These are phyloP conservation scores for Paramecium sonneborni DNA, from an alignment of 73 alveolate species.

Conservation along the genomic window DNA sequence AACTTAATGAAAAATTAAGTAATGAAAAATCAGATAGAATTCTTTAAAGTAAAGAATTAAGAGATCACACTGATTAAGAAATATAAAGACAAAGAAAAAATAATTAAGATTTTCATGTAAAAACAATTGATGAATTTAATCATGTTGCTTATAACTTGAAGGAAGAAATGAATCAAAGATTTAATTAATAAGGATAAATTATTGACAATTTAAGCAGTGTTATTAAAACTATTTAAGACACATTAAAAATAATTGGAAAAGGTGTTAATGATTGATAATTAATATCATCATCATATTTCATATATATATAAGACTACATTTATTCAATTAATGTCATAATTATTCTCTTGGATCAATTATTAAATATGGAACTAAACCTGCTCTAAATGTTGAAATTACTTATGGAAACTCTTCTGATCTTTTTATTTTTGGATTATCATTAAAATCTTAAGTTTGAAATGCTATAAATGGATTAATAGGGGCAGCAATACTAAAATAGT, in stretches of 20 bases:
- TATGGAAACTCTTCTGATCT: conserved; percentile 25
- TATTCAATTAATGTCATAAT: not conserved
- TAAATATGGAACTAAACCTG: conserved; percentile 9
- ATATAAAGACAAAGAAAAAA: conserved; percentile 79
- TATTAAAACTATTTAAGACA: conserved; percentile 96
- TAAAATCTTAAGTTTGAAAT: not conserved
- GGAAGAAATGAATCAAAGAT: conserved; percentile 90
- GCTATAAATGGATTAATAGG: not conserved
- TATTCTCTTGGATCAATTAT: conserved; percentile 2
- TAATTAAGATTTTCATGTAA: conserved; percentile 85
- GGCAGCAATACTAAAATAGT: conserved; percentile 17
- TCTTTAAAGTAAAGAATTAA: conserved; percentile 72
- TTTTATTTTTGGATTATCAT: conserved; percentile 5
- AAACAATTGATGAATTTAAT: conserved; percentile 88
- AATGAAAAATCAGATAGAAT: conserved; percentile 84
- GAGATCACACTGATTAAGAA: conserved; percentile 78
- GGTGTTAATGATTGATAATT: conserved; percentile 58
- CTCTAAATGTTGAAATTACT: not conserved
- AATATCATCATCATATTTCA: not conserved
- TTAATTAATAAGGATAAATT: conserved; percentile 88
- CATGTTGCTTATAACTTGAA: conserved; percentile 85
- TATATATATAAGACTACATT: not conserved
- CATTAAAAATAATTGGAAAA: conserved; percentile 93
- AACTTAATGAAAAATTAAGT: conserved; percentile 77
- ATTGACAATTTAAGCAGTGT: conserved; percentile 92